Conservation (phyloP, 805 yeast genomes). For the Ogataea angusta region DNA sequence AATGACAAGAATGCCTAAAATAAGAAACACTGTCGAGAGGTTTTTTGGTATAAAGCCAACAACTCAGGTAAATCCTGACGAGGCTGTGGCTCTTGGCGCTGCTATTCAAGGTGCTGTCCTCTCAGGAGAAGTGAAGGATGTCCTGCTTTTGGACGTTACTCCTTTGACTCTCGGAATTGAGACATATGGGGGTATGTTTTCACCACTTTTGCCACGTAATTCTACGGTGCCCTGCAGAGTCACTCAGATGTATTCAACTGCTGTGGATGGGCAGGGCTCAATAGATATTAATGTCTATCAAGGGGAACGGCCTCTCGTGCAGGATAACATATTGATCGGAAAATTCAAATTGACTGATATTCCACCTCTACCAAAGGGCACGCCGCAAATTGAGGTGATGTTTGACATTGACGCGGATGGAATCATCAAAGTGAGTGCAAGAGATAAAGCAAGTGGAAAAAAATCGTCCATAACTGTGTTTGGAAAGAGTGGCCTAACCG, state of each 20-base stretch:
- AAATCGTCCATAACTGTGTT: slow-evolving; percentile 95
- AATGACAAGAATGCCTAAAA: slow-evolving; percentile 92
- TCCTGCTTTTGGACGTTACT: slow-evolving; percentile 82
- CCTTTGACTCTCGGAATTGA: slow-evolving; percentile 91
- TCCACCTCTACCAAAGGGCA: slow-evolving; percentile 87
- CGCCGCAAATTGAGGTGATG: slow-evolving; percentile 85
- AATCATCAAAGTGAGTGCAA: slow-evolving; percentile 91
- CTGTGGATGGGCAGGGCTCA: slow-evolving; percentile 91
- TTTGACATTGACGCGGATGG: slow-evolving; percentile 97
- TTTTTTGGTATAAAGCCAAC: slow-evolving; percentile 82
- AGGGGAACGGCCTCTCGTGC: slow-evolving; percentile 94
- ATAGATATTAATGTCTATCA: slow-evolving; percentile 96
- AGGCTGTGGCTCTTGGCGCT: slow-evolving; percentile 94
- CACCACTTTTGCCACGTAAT: slow-evolving; percentile 82
- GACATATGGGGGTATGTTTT: slow-evolving; percentile 95
- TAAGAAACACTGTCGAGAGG: slow-evolving; percentile 67
- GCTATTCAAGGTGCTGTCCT: slow-evolving; percentile 97
- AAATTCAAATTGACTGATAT: slow-evolving; percentile 89
- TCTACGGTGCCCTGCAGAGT: slow-evolving; percentile 94
- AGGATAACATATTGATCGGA: slow-evolving; percentile 94
- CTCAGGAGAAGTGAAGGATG: slow-evolving; percentile 93
- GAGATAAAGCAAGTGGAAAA: slow-evolving; percentile 90
- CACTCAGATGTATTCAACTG: slow-evolving; percentile 91
- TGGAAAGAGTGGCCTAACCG: slow-evolving; percentile 91
- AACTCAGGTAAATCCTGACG: slow-evolving; percentile 92